Base-by-base conservation (phyloP, 495 filamentous ascomycete species). In the Astrothelium macrocarpum region DNA sequence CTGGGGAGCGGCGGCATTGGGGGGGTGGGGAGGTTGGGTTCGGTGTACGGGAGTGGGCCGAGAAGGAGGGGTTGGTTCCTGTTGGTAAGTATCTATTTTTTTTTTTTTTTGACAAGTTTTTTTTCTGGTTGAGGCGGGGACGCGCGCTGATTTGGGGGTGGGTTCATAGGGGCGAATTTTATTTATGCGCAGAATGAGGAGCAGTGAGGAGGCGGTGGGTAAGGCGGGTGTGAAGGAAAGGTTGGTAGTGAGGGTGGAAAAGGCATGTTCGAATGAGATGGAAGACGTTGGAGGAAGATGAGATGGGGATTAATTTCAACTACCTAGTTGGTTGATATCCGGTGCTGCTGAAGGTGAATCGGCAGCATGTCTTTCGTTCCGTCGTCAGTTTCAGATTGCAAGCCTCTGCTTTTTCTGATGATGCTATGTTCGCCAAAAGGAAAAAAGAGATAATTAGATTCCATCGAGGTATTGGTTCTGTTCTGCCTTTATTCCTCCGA, bases 21-120 rank as follows among this genome's bases (percentile, higher is more conserved):
- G 87, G 87, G 1, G 78, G 76, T 65, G 81, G 75, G 9, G 76
- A 80, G 61, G 68, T 78, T 59, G 75, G 81, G 45, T 75, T 76
- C 12, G 87, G 87, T 0, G 84, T 84, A 10, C 77, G 79, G 66
- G 74, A 84, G 60, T 89, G 87, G 87, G 84, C 85, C 2, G 65
- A 74, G 63, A 78, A 86, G 65, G 83, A 86, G 68, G 82, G 80
- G 1, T 71, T 89, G 49, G 73, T 77, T 36, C 79, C 84, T 62
- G 77, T 89, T 66, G 87, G 86, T 82, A 68, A 71, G 81, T 79
- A 5, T 58, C n/a, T 12, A 53, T 43, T 53, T 64, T 53, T 60
- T 26, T 11, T 64, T 59, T n/a, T 11, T 32, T 65, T 42, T 18
- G 32, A 2, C n/a, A n/a, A n/a, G 32, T 12, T 60, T 25, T 12